Evolutionary conservation across 805 yeast genomes (phyloP), one percentile per base, ranked within the genome.

Genomic region (Torulaspora maleeae): DNA sequence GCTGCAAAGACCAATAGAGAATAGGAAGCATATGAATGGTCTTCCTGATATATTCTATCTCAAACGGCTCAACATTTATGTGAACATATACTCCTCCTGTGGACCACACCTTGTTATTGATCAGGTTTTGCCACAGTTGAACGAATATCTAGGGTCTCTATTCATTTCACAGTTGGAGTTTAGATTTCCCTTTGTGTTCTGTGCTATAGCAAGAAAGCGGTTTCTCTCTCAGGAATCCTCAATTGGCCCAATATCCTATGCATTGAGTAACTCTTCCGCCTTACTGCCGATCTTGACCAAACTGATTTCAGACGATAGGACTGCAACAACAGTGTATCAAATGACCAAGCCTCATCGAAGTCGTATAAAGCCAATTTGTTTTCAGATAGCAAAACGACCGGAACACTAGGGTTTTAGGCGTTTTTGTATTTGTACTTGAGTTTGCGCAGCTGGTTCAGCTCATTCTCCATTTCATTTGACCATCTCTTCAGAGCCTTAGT

Each of bases 161-260:
- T 32, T 66, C 9, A n/a, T 63, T 2, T 60, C 67, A 0, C 62
- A 67, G 36, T 49, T 67, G 41, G 72, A 68, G 41, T 62, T 64
- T 34, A 59, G 57, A 29, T 60, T 56, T 46, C 71, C 72, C 3
- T 45, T 67, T 20, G 59, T 64, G 4, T 68, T 67, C 41, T 65
- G 63, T 11, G 43, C 42, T 17, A 43, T 41, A 1, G 49, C 60
- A 4, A 51, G 71, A 41, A 41, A 43, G 1, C 41, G 55, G 5
- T 47, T 64, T 2, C 37, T 36, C 10, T 19, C 42, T 15, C 66
- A 64, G 37, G 56, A 51, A 36, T 27, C 37, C 3, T 49, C 55
- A 20, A 41, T 59, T 12, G 65, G 60, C 0, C 59, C 61, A 10
- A 47, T 64, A 15, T 64, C 66, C 6, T 61, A 52, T 41, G 51